phyloP scores from a whole-genome alignment of 352 stramenopile species.

The Pythium plurisporium region DNA sequence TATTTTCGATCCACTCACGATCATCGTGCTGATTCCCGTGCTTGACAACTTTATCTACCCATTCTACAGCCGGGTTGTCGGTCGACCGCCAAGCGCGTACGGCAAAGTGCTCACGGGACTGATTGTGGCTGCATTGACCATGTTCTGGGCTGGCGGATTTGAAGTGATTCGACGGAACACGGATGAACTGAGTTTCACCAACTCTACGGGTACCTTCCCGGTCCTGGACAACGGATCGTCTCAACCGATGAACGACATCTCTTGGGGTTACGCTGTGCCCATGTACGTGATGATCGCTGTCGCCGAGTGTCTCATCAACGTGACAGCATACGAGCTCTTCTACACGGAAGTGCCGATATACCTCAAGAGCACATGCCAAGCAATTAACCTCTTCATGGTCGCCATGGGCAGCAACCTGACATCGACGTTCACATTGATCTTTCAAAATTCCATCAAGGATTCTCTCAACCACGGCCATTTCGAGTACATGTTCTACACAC shows the following conservation, averaged over 20 bases:
- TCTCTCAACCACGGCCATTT: constrained; percentile 79
- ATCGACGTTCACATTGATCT: constrained; percentile 84
- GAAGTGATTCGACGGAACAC: constrained; percentile 65
- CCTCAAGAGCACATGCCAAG: constrained; percentile 85
- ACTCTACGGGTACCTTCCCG: constrained; percentile 22
- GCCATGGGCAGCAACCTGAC: constrained; percentile 86
- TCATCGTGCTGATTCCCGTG: constrained; percentile 74
- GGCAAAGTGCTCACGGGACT: constrained; percentile 78
- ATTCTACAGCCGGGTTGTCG: constrained; percentile 46
- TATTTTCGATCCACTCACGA: constrained; percentile 85
- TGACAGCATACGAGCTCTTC: constrained; percentile 85
- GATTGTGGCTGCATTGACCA: constrained; percentile 70
- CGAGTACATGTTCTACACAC: constrained; percentile 89
- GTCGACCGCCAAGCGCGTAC: constrained; percentile 61
- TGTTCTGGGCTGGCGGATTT: constrained; percentile 84
- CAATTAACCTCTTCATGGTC: constrained; percentile 87
- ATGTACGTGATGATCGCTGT: constrained; percentile 82
- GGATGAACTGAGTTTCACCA: constrained; percentile 26
- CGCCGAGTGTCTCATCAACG: constrained; percentile 87
- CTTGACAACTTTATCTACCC: constrained; percentile 76
- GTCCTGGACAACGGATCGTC: constrained; percentile 54
- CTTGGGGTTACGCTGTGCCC: constrained; percentile 72
- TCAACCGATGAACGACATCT: constrained; percentile 80
- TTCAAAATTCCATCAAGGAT: constrained; percentile 72
- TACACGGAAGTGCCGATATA: constrained; percentile 86